Percentiles rank a stretch among this genome's conserved stretches.
phyloP scores from a whole-genome alignment of 495 filamentous ascomycete genomes.

The Penicillium macrosclerotiorum region DNA sequence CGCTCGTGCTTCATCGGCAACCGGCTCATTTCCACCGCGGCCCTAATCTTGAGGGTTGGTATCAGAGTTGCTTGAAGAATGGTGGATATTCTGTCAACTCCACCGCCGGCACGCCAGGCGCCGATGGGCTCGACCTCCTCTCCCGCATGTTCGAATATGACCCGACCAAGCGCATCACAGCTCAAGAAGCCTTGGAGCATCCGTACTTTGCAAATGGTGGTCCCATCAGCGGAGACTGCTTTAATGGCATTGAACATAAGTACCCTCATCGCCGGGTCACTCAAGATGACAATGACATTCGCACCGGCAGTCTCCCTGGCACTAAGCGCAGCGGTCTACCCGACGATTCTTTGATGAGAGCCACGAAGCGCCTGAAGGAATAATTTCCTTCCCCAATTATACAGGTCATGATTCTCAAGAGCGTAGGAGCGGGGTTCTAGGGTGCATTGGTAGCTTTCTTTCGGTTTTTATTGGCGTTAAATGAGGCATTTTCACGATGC shows the following conservation, averaged over 20 bases:
- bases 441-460: background rate
- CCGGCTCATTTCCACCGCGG: slow-evolving; percentile 40
- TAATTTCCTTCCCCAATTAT: slow-evolving; percentile 17
- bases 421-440: background rate
- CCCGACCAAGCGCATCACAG: slow-evolving; percentile 82
- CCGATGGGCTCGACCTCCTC: slow-evolving; percentile 78
- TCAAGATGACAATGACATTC: slow-evolving; percentile 92
- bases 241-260: slow-evolving; percentile 79
- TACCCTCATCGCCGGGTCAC: slow-evolving; percentile 90
- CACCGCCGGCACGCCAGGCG: slow-evolving; percentile 56
- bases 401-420: background rate
- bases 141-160: slow-evolving; percentile 86
- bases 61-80: slow-evolving; percentile 57
- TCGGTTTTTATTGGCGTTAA: slow-evolving; percentile 8
- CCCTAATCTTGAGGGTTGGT: slow-evolving; percentile 64
- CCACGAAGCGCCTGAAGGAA: slow-evolving; percentile 45
- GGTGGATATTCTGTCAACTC: slow-evolving; percentile 53
- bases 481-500: background rate
- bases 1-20: slow-evolving; percentile 52
- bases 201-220: slow-evolving; percentile 75
- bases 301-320: slow-evolving; percentile 80
- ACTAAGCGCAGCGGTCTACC: slow-evolving; percentile 87
- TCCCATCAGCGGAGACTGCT: slow-evolving; percentile 74
- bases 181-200: slow-evolving; percentile 79
- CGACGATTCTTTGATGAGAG: slow-evolving; percentile 69